Evolutionary conservation across 1,284 basidiomycete genomes (phyloP).

Genomic region (Porodaedalea pini): DNA sequence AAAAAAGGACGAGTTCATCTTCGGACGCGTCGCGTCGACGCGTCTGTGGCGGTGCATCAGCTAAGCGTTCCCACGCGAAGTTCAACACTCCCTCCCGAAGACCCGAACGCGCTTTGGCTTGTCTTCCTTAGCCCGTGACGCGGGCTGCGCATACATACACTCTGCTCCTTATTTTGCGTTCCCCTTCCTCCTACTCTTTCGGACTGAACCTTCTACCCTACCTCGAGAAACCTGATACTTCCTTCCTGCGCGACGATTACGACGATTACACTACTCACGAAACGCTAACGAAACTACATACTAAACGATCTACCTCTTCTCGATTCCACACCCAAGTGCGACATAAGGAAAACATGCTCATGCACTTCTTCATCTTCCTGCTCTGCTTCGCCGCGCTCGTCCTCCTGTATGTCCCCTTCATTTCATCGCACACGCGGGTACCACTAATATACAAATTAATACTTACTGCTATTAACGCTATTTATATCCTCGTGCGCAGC

Average conservation of each 20-base stretch:
- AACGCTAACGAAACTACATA: too few species aligned
- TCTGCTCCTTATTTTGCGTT: background rate
- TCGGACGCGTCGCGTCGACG: too few species aligned
- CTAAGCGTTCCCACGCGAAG: too few species aligned
- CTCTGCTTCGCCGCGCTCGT: slow-evolving; percentile 24
- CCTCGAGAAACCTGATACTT: too few species aligned
- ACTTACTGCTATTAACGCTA: background rate
- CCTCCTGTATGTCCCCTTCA: slow-evolving; percentile 26
- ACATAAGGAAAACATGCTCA: slow-evolving; percentile 8
- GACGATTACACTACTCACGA: too few species aligned
- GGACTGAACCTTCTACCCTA: too few species aligned
- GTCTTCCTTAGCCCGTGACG: background rate
- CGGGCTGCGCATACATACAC: background rate
- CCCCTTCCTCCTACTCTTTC: too few species aligned
- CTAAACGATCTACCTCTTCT: background rate
- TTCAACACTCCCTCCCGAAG: too few species aligned
- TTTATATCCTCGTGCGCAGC: slow-evolving; percentile 20
- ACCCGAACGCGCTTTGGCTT: background rate
- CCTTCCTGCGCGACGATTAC: too few species aligned
- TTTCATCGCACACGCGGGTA: background rate
- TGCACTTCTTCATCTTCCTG: slow-evolving; percentile 9
- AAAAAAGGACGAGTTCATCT: too few species aligned
- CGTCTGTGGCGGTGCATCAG: too few species aligned
- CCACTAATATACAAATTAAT: background rate
- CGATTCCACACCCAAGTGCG: too few species aligned